Percentiles rank a stretch among this genome's conserved stretches.
phyloP scores from a whole-genome alignment of 345 rosid species.

The Clarkia xantiana region DNA sequence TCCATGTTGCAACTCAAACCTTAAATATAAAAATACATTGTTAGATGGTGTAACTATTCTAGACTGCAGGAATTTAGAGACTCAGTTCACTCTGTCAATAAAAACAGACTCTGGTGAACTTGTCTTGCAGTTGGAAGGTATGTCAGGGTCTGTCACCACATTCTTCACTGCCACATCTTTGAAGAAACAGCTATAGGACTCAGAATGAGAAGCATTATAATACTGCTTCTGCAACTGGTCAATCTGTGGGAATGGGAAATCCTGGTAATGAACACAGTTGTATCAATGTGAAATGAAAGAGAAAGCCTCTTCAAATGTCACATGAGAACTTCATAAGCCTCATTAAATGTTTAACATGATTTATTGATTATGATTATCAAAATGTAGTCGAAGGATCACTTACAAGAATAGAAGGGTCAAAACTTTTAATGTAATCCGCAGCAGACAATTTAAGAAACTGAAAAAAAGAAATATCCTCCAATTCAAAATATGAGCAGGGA shows the following conservation, averaged over 20 bases:
- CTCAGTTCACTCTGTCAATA: slow-evolving; percentile 7
- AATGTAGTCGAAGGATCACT: slow-evolving; percentile 16
- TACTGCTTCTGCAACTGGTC: slow-evolving; percentile 67
- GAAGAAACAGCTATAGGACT: slow-evolving; percentile 27
- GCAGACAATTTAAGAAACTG: slow-evolving; percentile 81
- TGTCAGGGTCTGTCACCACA: slow-evolving; percentile 67
- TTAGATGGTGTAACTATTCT: slow-evolving; percentile 3
- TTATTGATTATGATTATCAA: not conserved
- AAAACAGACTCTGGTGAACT: slow-evolving; percentile 63
- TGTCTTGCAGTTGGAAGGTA: slow-evolving; percentile 56
- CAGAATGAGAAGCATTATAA: slow-evolving; percentile 31
- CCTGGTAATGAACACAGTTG: slow-evolving; percentile 18
- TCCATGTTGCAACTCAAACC: slow-evolving; percentile 79
- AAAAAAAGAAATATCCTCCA: slow-evolving; percentile 6
- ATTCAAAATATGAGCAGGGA: slow-evolving; percentile 6
- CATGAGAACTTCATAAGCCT: not conserved
- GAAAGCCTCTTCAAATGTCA: not conserved
- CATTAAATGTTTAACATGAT: not conserved
- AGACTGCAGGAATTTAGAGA: not conserved
- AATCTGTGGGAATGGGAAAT: slow-evolving; percentile 56
- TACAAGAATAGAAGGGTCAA: slow-evolving; percentile 81
- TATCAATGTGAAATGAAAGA: not conserved
- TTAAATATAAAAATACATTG: slow-evolving; percentile 11
- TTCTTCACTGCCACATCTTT: slow-evolving; percentile 36
- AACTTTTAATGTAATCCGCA: slow-evolving; percentile 43